Evolutionary conservation across 176 grass and related monocot genomes (phyloP), one percentile per base, ranked within the genome.

Genomic region (Oryza officinalis): DNA sequence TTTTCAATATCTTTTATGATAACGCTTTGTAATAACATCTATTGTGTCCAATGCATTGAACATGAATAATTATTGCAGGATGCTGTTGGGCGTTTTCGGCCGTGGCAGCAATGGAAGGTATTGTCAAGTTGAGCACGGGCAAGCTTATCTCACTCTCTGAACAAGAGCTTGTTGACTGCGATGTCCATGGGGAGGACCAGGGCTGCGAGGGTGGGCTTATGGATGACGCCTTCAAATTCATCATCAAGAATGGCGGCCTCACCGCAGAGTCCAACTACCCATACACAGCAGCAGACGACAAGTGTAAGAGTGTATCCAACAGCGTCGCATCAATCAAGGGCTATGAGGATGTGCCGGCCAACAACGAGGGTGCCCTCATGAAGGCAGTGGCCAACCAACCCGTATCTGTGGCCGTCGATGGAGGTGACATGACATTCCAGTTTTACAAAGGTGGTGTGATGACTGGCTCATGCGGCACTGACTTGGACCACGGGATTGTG

Each of bases 141-240:
- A 89, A 80, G 3, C 87, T 93, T 0, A 18, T 87, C 44, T 93
- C 84, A 3, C 44, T 90, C 15, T 87, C 81, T 1, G 76, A 93
- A 49, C 91, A 93, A 74, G 87, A 93, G 17, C 46, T 93, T 0
- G 82, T 90, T 77, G 87, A 87, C 0, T 93, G 76, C 22, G 70
- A 93, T 8, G 63, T 79, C 13, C 57, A 83, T 30, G 84, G 80
- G 1, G 40, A 80, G 57, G 68, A 93, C 27, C 72, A 92, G 38
- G 84, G 87, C 2, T 92, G 87, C 14, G n/a, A 79, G 4, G 84
- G 91, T 4, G 91, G 91, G 2, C 43, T 73, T 30, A 84, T 87
- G 84, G 84, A 89, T 27, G 57, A 68, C 0, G 84, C 91, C 61
- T 92, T 89, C 71, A 72, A 93, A 27, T 93, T 86, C 76, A 65